phyloP scores from a whole-genome alignment of 805 yeast genomes.

The Wickerhamiella azyma region DNA sequence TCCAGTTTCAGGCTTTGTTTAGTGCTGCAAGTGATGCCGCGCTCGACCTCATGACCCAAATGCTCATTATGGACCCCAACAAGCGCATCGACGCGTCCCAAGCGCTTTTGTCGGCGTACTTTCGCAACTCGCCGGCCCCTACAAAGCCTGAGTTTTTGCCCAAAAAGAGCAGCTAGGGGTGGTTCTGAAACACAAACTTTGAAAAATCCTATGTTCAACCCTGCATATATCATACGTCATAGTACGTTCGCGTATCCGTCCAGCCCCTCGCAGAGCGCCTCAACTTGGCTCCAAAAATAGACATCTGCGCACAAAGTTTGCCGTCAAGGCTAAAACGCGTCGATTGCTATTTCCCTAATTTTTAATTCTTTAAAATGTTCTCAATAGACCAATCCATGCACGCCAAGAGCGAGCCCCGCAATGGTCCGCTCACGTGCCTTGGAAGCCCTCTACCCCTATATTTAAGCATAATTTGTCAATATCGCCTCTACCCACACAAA shows the following conservation, averaged over 20 bases:
- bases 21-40: constrained; percentile 85
- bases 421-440: not conserved
- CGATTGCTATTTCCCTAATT: no score
- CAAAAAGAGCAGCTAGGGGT: constrained; percentile 20
- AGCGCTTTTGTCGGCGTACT: constrained; percentile 55
- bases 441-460: not conserved
- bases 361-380: not conserved
- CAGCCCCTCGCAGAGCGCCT: not conserved
- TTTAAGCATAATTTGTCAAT: not conserved
- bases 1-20: constrained; percentile 68
- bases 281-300: not conserved
- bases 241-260: not conserved
- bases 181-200: not conserved
- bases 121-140: constrained; percentile 60
- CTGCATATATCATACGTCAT: not conserved
- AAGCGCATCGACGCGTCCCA: constrained; percentile 49
- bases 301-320: not conserved
- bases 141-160: constrained; percentile 55
- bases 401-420: not conserved
- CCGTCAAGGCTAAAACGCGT: not conserved
- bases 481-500: not conserved
- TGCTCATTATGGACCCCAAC: constrained; percentile 71
- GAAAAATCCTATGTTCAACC: not conserved
- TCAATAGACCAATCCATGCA: no score
- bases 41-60: constrained; percentile 52